phyloP scores from a whole-genome alignment of 371 early-diverging fungal species.

The Mortierella sp. region DNA sequence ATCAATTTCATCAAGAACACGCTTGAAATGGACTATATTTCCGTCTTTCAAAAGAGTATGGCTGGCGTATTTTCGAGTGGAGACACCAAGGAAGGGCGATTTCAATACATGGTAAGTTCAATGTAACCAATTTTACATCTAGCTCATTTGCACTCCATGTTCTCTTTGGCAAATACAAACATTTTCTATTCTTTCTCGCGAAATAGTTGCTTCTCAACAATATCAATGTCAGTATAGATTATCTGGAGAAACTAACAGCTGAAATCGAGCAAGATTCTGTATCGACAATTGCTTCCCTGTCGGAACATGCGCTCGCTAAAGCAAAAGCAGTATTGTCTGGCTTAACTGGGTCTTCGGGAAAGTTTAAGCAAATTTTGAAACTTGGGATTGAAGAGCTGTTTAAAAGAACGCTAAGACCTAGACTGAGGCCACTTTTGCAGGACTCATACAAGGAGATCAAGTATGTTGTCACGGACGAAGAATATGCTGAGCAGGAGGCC shows the following conservation, averaged over 20 bases:
- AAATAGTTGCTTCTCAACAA: slow-evolving; percentile 81
- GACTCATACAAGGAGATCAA: slow-evolving; percentile 87
- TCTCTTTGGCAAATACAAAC: background rate
- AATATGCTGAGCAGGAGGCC: slow-evolving; percentile 87
- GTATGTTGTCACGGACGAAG: slow-evolving; percentile 91
- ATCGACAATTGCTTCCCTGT: slow-evolving; percentile 56
- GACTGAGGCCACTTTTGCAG: slow-evolving; percentile 82
- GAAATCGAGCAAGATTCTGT: slow-evolving; percentile 72
- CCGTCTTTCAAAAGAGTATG: slow-evolving; percentile 72
- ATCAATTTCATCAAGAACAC: slow-evolving; percentile 70
- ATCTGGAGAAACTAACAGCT: slow-evolving; percentile 74
- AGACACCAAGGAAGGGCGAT: slow-evolving; percentile 65
- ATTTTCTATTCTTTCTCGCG: background rate
- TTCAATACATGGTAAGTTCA: slow-evolving; percentile 71
- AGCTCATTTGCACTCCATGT: background rate
- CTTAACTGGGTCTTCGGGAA: slow-evolving; percentile 68
- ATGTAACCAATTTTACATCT: background rate
- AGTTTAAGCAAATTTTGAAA: slow-evolving; percentile 76
- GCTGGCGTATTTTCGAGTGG: slow-evolving; percentile 67
- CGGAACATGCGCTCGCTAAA: slow-evolving; percentile 66
- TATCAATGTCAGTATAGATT: slow-evolving; percentile 83
- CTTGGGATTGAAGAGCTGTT: slow-evolving; percentile 86
- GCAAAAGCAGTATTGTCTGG: slow-evolving; percentile 65
- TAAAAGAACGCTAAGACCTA: slow-evolving; percentile 82
- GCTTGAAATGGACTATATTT: slow-evolving; percentile 76